Conservation (phyloP, 257 asterid genomes). For the Leptodermis oblonga region DNA sequence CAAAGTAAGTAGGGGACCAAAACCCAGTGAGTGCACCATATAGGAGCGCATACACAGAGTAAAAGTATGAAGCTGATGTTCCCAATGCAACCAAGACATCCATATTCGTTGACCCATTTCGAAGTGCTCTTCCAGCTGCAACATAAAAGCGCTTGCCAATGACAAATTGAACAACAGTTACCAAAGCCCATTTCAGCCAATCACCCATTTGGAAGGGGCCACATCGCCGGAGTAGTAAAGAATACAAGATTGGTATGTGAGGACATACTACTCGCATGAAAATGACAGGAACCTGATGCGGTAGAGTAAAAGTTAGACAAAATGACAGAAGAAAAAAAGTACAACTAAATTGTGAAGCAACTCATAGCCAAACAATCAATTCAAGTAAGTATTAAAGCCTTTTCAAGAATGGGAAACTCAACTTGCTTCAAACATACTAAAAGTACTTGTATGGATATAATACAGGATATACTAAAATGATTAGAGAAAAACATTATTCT, state of each 20-base stretch:
- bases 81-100: slow-evolving; percentile 97
- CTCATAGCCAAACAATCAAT: not conserved
- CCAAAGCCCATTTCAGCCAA: slow-evolving; percentile 94
- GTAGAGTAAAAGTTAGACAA: slow-evolving; percentile 14
- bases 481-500: not conserved
- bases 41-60: slow-evolving; percentile 81
- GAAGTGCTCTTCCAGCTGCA: slow-evolving; percentile 96
- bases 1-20: slow-evolving; percentile 91
- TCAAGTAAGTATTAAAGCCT: not conserved
- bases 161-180: slow-evolving; percentile 78
- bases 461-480: not conserved
- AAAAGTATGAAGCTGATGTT: slow-evolving; percentile 92
- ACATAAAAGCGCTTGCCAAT: slow-evolving; percentile 94
- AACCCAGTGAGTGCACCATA: slow-evolving; percentile 93
- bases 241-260: slow-evolving; percentile 75
- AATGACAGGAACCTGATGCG: slow-evolving; percentile 79
- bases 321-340: not conserved
- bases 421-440: not conserved
- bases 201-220: slow-evolving; percentile 99
- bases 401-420: not conserved
- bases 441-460: not conserved
- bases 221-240: slow-evolving; percentile 75
- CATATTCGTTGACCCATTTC: slow-evolving; percentile 96
- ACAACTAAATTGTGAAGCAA: not conserved
- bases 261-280: slow-evolving; percentile 92